Percentiles rank a stretch among this genome's conserved stretches.
phyloP scores from a whole-genome alignment of 2,329 filamentous ascomycete species.

The Aspergillus versicolor region DNA sequence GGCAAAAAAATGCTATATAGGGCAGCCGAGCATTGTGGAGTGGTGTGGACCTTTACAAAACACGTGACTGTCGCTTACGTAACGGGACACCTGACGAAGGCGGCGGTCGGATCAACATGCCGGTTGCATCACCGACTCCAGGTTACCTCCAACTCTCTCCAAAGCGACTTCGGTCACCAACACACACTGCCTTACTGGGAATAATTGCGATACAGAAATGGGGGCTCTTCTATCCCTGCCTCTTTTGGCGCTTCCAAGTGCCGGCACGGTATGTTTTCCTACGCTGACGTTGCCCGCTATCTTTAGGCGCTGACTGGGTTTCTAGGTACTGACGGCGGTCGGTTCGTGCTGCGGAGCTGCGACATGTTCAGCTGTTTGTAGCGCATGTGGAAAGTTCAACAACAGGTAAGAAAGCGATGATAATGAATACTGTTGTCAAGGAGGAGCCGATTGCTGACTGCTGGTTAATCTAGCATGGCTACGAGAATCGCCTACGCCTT shows the following conservation, averaged over 20 bases:
- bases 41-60: background rate
- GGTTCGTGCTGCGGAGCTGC: slow-evolving; percentile 95
- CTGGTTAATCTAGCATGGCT: slow-evolving; percentile 66
- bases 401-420: slow-evolving; percentile 65
- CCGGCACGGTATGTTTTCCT: slow-evolving; percentile 69
- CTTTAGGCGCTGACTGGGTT: slow-evolving; percentile 15
- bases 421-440: background rate
- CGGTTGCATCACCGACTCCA: slow-evolving; percentile 10
- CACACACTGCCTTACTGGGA: background rate
- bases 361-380: slow-evolving; percentile 93
- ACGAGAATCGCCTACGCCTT: slow-evolving; percentile 96
- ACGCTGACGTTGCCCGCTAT: slow-evolving; percentile 2
- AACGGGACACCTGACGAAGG: background rate
- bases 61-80: background rate
- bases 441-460: background rate
- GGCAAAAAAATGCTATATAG: background rate
- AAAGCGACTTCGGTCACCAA: slow-evolving; percentile 6
- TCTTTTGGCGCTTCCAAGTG: slow-evolving; percentile 81
- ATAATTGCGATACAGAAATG: slow-evolving; percentile 55
- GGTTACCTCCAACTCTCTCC: slow-evolving; percentile 6
- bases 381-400: slow-evolving; percentile 92
- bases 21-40: background rate
- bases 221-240: slow-evolving; percentile 88
- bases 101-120: background rate
- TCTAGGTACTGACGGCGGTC: slow-evolving; percentile 70